phyloP scores from a whole-genome alignment of 495 filamentous ascomycete genomes.

The Aspergillus hancockii region DNA sequence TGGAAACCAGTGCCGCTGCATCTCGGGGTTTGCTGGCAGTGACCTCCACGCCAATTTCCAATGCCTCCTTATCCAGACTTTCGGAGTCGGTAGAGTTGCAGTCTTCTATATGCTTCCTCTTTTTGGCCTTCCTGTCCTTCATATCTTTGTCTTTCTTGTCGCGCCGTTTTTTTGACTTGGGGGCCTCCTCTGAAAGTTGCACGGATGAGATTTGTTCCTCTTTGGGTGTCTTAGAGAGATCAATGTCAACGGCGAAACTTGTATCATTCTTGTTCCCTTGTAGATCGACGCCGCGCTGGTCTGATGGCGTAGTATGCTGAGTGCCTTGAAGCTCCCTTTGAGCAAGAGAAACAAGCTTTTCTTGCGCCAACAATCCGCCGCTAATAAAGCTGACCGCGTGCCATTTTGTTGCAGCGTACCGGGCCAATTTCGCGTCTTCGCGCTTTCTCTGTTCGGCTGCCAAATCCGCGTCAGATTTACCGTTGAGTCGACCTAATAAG shows the following conservation, averaged over 20 bases:
- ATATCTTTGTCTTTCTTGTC: slow-evolving; percentile 20
- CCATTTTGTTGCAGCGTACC: slow-evolving; percentile 69
- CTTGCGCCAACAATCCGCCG: slow-evolving; percentile 76
- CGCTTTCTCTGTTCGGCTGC: slow-evolving; percentile 62
- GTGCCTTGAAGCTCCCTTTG: slow-evolving; percentile 19
- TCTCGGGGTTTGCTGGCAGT: slow-evolving; percentile 25
- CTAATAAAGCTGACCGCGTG: slow-evolving; percentile 77
- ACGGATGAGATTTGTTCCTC: background rate
- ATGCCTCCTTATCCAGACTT: slow-evolving; percentile 13
- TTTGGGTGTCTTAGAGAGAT: background rate
- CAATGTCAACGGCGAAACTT: background rate
- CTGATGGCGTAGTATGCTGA: background rate
- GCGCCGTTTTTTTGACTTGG: slow-evolving; percentile 20
- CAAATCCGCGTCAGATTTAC: slow-evolving; percentile 70
- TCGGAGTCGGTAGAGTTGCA: slow-evolving; percentile 20
- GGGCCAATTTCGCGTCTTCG: slow-evolving; percentile 62
- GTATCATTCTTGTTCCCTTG: slow-evolving; percentile 11
- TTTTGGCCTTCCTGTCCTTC: slow-evolving; percentile 28
- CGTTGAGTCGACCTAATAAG: slow-evolving; percentile 85
- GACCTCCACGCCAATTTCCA: slow-evolving; percentile 16
- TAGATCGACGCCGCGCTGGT: background rate
- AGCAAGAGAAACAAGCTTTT: slow-evolving; percentile 45
- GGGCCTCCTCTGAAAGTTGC: slow-evolving; percentile 16
- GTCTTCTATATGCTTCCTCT: slow-evolving; percentile 52
- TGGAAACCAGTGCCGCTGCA: slow-evolving; percentile 16